A percentile compares a stretch with the other conserved stretches of the same genome.
These are phyloP conservation scores for Chrysanthemum makinoi DNA, from an alignment of 129 eudicot genomes.

Conservation along the genomic window DNA sequence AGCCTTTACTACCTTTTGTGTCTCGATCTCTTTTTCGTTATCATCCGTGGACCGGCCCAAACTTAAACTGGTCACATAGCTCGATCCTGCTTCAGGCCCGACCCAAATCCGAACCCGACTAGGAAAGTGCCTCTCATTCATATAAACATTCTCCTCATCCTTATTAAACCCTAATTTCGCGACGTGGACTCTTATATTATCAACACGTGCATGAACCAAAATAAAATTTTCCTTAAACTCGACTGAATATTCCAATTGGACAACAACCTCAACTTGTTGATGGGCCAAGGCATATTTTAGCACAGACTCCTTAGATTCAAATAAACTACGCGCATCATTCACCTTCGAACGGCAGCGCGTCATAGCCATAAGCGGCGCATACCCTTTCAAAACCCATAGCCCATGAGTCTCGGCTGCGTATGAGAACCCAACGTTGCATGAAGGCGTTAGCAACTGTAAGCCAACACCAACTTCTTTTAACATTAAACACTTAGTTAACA, in stretches of 20 bases:
- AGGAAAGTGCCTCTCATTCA: constrained; percentile 74
- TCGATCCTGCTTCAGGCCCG: constrained; percentile 84
- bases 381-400: constrained; percentile 74
- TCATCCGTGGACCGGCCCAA: constrained; percentile 70
- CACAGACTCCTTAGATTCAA: constrained; percentile 66
- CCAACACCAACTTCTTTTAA: constrained; percentile 68
- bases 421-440: constrained; percentile 55
- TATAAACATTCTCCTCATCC: constrained; percentile 30
- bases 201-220: constrained; percentile 67
- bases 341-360: constrained; percentile 23
- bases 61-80: constrained; percentile 62
- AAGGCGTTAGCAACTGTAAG: constrained; percentile 45
- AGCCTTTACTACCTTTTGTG: constrained; percentile 61
- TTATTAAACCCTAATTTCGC: constrained; percentile 65
- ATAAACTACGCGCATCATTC: constrained; percentile 7
- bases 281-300: constrained; percentile 80
- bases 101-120: constrained; percentile 76
- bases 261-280: constrained; percentile 78
- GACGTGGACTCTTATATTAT: constrained; percentile 72
- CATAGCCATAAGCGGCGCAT: constrained; percentile 65
- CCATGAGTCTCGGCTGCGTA: constrained; percentile 80
- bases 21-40: constrained; percentile 55
- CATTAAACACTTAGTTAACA: constrained; percentile 74
- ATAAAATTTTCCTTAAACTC: constrained; percentile 44
- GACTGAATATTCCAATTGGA: constrained; percentile 76